Conservation (phyloP, 257 asterid genomes). For the Solanum peruvianum region DNA sequence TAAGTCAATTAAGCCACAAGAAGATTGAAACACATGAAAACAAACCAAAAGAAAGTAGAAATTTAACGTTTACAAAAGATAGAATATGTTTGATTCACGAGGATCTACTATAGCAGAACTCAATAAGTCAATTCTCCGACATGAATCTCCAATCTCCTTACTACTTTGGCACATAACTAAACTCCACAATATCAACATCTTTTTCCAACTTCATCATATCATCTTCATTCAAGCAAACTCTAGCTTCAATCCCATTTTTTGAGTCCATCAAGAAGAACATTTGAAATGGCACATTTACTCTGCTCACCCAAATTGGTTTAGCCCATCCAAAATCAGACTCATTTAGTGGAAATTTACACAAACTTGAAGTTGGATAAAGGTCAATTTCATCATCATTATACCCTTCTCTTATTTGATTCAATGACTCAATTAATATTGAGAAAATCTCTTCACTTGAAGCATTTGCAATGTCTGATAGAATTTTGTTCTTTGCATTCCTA, state of each 20-base stretch:
- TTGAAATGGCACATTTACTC: background rate
- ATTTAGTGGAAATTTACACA: constrained; percentile 2
- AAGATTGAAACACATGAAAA: background rate
- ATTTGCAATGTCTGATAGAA: background rate
- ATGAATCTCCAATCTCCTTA: background rate
- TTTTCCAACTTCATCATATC: background rate
- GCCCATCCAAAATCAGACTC: constrained; percentile 1
- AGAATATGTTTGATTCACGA: background rate
- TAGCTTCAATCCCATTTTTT: background rate
- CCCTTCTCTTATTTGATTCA: background rate
- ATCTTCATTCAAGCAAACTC: background rate
- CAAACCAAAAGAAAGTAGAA: background rate
- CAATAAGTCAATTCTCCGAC: background rate
- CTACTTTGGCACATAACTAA: background rate
- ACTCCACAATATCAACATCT: background rate
- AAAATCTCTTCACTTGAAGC: background rate
- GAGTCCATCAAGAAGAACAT: background rate
- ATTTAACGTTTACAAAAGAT: no score
- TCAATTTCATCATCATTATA: background rate
- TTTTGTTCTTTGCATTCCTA: background rate
- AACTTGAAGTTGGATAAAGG: background rate
- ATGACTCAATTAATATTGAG: background rate
- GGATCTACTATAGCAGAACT: fast-evolving
- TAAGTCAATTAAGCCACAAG: background rate
- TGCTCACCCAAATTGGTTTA: background rate